Percentiles rank a stretch among this genome's conserved stretches.
Conservation (phyloP, 2,329 filamentous ascomycete species). For the Mollisia scopiformis region DNA sequence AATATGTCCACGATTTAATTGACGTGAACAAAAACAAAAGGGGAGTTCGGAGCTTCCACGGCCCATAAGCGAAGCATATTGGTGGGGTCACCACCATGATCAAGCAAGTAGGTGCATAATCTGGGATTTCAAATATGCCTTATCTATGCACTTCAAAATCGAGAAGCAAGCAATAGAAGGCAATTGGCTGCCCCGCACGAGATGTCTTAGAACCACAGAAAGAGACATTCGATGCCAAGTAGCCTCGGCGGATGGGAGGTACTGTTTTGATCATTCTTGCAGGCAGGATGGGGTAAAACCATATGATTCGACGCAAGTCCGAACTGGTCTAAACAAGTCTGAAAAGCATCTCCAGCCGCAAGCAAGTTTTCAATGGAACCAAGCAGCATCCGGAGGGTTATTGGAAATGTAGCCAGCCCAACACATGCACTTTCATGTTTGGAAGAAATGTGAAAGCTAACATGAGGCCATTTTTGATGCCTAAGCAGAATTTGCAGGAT, state of each 20-base stretch:
- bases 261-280: background rate
- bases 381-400: no score
- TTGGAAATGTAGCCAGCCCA: no score
- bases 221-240: background rate
- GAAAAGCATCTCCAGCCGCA: background rate
- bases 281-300: background rate
- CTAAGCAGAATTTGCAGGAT: background rate
- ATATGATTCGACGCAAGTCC: background rate
- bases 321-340: no score
- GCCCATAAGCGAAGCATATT: background rate
- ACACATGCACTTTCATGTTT: no score
- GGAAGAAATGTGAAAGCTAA: no score
- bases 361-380: no score
- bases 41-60: background rate
- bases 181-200: background rate
- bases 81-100: background rate
- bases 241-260: background rate
- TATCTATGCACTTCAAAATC: background rate
- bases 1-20: no score
- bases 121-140: background rate
- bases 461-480: background rate
- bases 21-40: no score
- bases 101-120: background rate
- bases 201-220: background rate
- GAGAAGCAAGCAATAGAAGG: background rate